Evolutionary conservation across 148 eudicot species (phyloP).

Genomic region (Rhododendron griersonianum): DNA sequence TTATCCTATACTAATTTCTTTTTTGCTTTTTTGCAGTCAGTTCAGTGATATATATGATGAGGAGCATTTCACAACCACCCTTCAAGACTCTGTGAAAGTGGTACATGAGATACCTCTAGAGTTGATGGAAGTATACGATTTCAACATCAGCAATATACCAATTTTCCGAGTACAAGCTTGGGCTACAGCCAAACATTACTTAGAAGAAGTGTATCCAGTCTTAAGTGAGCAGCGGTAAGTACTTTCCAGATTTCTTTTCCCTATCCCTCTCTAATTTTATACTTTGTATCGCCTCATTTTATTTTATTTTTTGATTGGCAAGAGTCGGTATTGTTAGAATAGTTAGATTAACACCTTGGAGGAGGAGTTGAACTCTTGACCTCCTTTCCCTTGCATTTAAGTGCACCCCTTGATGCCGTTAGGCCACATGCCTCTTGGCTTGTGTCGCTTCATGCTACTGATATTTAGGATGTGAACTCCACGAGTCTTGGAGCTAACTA

Average conservation of each 20-base stretch:
- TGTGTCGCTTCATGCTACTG: neutral
- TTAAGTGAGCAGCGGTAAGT: slow-evolving; percentile 60
- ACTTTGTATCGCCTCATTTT: neutral
- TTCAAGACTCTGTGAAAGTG: slow-evolving; percentile 42
- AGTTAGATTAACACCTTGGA: neutral
- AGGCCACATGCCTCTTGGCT: neutral
- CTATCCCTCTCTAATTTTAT: neutral
- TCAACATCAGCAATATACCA: slow-evolving; percentile 58
- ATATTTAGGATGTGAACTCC: neutral
- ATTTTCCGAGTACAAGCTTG: slow-evolving; percentile 64
- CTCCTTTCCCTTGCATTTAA: neutral
- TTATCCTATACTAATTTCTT: slow-evolving; percentile 1
- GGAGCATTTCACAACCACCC: slow-evolving; percentile 62
- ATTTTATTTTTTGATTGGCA: neutral
- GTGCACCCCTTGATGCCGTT: neutral
- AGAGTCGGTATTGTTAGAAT: too few species aligned
- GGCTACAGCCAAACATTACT: slow-evolving; percentile 62
- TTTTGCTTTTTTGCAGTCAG: slow-evolving; percentile 35
- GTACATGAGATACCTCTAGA: slow-evolving; percentile 47
- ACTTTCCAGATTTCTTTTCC: neutral
- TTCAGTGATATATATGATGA: slow-evolving; percentile 75
- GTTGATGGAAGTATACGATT: slow-evolving; percentile 44
- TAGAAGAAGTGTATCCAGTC: slow-evolving; percentile 58
- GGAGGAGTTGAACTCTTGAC: neutral
- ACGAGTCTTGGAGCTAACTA: neutral